Base-by-base conservation (phyloP, 345 rosid species). In the Raphanus sativus region DNA sequence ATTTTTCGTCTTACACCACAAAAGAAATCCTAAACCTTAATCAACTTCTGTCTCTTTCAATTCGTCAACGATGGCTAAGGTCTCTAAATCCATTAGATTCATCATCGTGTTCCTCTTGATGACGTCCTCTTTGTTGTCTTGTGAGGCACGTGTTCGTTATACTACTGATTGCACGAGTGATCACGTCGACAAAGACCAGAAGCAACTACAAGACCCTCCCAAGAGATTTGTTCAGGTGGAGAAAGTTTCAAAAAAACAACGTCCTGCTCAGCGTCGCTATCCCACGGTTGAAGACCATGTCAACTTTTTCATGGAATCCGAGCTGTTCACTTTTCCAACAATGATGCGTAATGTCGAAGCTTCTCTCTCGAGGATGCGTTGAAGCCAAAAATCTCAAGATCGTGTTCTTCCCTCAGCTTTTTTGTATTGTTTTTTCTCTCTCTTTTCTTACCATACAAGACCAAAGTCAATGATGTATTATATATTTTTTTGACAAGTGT, bases 341-440 rank as follows among this genome's bases (percentile, higher is more conserved):
- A 59, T 71, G 75, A 34, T 70, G 64, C 52, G 65, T 21, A 34
- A 56, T 17, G 73, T 56, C 3, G 32, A 55, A 24, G 64, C 21
- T 0, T 56, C 54, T 70, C 34, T 70, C 52, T 8, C 2, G 54
- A 34, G 34, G 34, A 70, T 32, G 58, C 30, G 16, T 29, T 61
- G 65, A 61, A 61, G 65, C 38, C 65, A 61, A 13, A 0, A 58
- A 6, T 61, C 21, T 61, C 10, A 29, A 61, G 38, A 61, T 61
- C 11, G 65, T 29, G 15, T 58, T 24, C 6, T 58, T 55, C 2
- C 30, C 62, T 58, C 6, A 58, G n/a, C n/a, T 5, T 50, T 10
- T 4, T 9, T 24, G 4, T 25, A 0, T 21, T 56, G 12, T 24
- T 9, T 58, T 58, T 0, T 9, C 13, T n/a, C n/a, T n/a, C 48